A percentile compares a stretch with the other conserved stretches of the same genome.
Conservation (phyloP, 164 flowering plant genomes). For the Annona squamosa region DNA sequence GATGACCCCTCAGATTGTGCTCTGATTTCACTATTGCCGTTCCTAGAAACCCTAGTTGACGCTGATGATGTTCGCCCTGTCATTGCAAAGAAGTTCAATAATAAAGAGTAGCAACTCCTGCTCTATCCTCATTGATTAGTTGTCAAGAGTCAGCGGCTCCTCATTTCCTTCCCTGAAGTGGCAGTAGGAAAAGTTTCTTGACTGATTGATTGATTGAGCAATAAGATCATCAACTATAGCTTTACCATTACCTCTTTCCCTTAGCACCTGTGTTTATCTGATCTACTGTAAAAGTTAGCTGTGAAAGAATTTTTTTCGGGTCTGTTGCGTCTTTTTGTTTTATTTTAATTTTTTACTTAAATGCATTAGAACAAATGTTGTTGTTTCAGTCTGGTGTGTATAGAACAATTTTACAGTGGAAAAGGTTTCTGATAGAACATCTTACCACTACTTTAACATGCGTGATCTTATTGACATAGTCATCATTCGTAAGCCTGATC, state of each 20-base stretch:
- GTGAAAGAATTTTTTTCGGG: neutral
- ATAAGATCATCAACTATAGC: neutral
- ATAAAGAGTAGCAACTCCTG: conserved; percentile 49
- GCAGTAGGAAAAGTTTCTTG: neutral
- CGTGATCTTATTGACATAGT: neutral
- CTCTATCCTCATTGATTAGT: conserved; percentile 15
- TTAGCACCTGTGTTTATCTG: conserved; percentile 7
- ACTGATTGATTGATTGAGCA: conserved; percentile 11
- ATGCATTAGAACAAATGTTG: neutral
- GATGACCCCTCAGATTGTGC: conserved; percentile 72
- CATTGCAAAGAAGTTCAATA: conserved; percentile 78
- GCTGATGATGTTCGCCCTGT: conserved; percentile 94
- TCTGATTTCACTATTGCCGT: conserved; percentile 58
- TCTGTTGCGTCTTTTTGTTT: no score
- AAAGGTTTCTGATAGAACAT: neutral
- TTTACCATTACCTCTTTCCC: conserved; percentile 4
- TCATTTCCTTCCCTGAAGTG: conserved; percentile 8
- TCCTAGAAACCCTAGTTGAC: conserved; percentile 62
- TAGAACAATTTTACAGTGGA: conserved; percentile 1
- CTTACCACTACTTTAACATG: neutral
- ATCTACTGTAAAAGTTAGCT: conserved; percentile 2
- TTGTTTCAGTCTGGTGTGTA: neutral
- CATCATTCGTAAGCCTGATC: no score
- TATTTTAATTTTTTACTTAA: neutral
- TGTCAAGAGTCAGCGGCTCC: conserved; percentile 10